These are phyloP conservation scores for Naganishia antarctica DNA, from an alignment of 768 basidiomycete genomes.

Conservation along the genomic window DNA sequence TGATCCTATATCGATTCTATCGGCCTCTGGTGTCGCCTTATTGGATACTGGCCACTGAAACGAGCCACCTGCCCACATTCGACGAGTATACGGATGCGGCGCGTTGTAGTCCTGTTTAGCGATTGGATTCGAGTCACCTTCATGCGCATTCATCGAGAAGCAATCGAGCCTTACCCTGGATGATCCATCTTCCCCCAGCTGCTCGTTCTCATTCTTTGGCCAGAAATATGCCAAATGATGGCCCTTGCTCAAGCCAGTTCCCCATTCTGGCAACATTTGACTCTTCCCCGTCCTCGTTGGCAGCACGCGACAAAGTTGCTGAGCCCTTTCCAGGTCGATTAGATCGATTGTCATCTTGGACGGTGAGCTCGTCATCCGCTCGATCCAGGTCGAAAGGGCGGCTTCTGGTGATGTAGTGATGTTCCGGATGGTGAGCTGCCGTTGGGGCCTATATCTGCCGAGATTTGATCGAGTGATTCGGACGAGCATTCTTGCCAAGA, in stretches of 20 bases:
- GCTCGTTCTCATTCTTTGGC: conserved; percentile 31
- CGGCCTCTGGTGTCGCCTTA: conserved; percentile 15
- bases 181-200: conserved; percentile 40
- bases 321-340: conserved; percentile 32
- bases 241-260: conserved; percentile 29
- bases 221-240: conserved; percentile 37
- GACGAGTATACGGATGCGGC: conserved; percentile 35
- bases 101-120: conserved; percentile 39
- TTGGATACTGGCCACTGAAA: conserved; percentile 24
- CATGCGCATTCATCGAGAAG: no score
- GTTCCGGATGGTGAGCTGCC: no score
- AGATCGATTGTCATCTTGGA: conserved; percentile 24
- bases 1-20: neutral
- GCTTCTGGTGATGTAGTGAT: neutral
- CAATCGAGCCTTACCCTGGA: conserved; percentile 40
- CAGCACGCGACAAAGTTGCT: conserved; percentile 32
- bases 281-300: conserved; percentile 30
- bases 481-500: no score
- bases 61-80: conserved; percentile 44
- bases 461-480: no score
- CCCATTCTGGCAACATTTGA: neutral
- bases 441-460: no score
- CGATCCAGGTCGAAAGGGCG: conserved; percentile 27
- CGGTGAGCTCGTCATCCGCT: conserved; percentile 19
- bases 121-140: neutral